Conservation (phyloP, 2,329 filamentous ascomycete species). For the Microsporum canis region DNA sequence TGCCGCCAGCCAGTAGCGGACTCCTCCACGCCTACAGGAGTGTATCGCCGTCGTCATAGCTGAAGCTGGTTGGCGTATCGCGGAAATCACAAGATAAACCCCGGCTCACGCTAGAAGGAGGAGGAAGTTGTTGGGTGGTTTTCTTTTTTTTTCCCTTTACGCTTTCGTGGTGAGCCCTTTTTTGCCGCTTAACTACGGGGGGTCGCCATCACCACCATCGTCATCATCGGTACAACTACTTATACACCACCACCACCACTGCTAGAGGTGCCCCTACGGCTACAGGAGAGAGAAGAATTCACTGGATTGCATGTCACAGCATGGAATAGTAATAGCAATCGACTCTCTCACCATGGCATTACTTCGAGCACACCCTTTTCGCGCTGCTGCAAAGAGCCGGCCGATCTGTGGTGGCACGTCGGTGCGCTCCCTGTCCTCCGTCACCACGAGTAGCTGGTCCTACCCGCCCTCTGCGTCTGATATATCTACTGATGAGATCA, state of each 20-base stretch:
- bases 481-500: slow-evolving; percentile 63
- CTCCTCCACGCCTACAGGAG: background rate
- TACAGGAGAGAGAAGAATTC: background rate
- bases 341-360: background rate
- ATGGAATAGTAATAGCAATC: slow-evolving; percentile 1
- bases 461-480: slow-evolving; percentile 38
- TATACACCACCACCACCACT: background rate
- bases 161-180: background rate
- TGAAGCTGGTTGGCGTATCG: background rate
- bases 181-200: background rate
- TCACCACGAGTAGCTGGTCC: slow-evolving; percentile 23
- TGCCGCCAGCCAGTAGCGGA: background rate
- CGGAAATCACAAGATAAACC: background rate
- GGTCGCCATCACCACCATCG: background rate
- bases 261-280: background rate
- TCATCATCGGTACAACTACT: background rate
- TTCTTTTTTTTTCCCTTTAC: background rate
- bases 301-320: background rate
- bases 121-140: background rate
- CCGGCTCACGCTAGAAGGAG: background rate
- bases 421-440: slow-evolving; percentile 1
- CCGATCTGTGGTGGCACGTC: background rate
- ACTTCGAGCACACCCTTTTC: background rate
- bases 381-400: background rate
- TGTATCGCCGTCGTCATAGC: background rate